Evolutionary conservation across 1,139 yeast genomes (phyloP), one percentile per base, ranked within the genome.

Genomic region (Hanseniaspora uvarum): DNA sequence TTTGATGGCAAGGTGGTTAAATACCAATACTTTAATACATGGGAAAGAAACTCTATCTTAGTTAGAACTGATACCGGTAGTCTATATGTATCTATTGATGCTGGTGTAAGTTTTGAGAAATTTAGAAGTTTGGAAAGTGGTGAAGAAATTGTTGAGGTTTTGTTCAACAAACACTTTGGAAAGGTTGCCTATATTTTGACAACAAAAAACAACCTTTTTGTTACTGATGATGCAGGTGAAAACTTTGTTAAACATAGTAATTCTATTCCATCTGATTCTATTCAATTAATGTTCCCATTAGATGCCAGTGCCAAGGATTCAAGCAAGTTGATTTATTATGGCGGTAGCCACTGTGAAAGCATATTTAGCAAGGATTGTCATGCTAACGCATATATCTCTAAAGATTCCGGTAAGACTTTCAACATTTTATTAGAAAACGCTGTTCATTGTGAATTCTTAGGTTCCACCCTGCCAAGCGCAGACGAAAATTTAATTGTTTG

Each of bases 71-170:
- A 69, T 26, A 68, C 72, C 36, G 73, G 77, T 38, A 68, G 72
- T 10, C 73, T 81, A 1, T 82, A 69, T 60, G 74, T 86, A 14
- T 85, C 96, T 0, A 84, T 80, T 62, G 81, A 88, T 67, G 94
- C 94, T 47, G 97, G 97, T 21, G 64, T 71, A 3, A 67, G 68
- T 1, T 83, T 89, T 70, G 71, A 72, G 16, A 70, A 70, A 57
- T 72, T 78, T 23, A 75, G 69, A 14, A 64, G 76, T 4, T 24
- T 50, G 16, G 53, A 43, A 36, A 69, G 70, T 39, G 81, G 56
- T 8, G 58, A 75, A 23, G 74, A 31, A 71, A 73, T 86, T 44
- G 59, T 74, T 5, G 78, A 77, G 7, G 74, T 83, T 40, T 73
- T 74, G 49, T 73, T 80, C 51, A 92, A 94, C 54, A 76, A 78